Conservation (phyloP, 805 yeast genomes). For the Saccharomyces jurei region DNA sequence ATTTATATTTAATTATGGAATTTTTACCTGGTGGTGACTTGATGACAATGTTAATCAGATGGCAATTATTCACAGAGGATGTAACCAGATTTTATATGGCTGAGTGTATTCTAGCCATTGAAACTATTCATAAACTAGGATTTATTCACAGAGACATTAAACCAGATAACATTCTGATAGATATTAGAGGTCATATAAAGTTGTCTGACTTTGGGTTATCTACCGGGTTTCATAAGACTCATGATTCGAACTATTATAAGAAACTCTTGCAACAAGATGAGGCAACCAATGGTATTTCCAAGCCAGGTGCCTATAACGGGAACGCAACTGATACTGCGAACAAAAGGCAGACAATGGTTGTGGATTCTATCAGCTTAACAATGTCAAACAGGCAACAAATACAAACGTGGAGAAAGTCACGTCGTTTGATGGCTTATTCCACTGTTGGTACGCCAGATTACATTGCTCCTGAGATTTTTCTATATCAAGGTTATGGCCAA, state of each 20-base stretch:
- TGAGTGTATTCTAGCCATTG: slow-evolving; percentile 90
- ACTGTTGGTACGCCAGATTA: slow-evolving; percentile 96
- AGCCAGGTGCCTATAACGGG: slow-evolving; percentile 29
- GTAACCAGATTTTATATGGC: slow-evolving; percentile 91
- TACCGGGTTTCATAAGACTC: slow-evolving; percentile 89
- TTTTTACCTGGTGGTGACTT: slow-evolving; percentile 85
- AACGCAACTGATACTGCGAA: slow-evolving; percentile 18
- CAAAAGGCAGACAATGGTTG: slow-evolving; percentile 73
- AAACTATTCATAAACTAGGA: slow-evolving; percentile 86
- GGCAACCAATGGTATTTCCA: slow-evolving; percentile 25
- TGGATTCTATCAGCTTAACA: slow-evolving; percentile 90
- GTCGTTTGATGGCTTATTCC: slow-evolving; percentile 90
- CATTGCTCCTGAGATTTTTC: slow-evolving; percentile 89
- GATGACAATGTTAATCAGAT: slow-evolving; percentile 92
- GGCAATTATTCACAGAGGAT: slow-evolving; percentile 91
- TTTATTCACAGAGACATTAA: slow-evolving; percentile 96
- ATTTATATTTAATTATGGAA: slow-evolving; percentile 87
- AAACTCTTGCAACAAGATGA: slow-evolving; percentile 67
- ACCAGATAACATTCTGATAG: slow-evolving; percentile 90
- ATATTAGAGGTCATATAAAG: slow-evolving; percentile 71
- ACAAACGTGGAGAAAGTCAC: slow-evolving; percentile 90
- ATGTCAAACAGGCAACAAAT: slow-evolving; percentile 92
- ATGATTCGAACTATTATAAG: slow-evolving; percentile 79
- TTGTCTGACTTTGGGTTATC: slow-evolving; percentile 84
- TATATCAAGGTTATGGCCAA: slow-evolving; percentile 91